Base-by-base conservation (phyloP, 1,139 yeast species). In the Protomyces inundatus region DNA sequence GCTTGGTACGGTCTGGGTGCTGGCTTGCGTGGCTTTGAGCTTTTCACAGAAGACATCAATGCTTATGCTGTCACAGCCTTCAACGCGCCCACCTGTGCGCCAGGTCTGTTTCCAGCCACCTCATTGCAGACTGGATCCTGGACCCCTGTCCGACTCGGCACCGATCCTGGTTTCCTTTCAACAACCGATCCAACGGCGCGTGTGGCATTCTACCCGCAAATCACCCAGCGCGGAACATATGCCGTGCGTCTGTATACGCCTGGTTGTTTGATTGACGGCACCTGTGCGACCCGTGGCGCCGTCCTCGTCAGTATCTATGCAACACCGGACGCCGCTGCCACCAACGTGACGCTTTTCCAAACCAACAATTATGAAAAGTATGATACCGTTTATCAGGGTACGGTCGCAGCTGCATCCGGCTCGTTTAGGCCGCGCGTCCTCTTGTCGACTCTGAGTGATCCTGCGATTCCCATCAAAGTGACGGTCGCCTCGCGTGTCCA, bases 361-460 rank as follows among this genome's bases (percentile, higher is more conserved):
- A 90, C 90, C 65, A 93, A 93, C 73, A 79, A 84, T 51, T 80
- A 84, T 66, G 82, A 85, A 65, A 93, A 95, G 74, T 91, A 88
- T 73, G 98, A 95, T 73, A 79, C 81, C 42, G 73, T 95, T 33
- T 91, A 77, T 72, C 79, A 82, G 59, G 98, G 98, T 0, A 83
- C 83, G 66, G 76, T 91, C 65, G 80, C 82, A 52, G 81, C 84
- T 1, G 74, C 82, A 3, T 74, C 77, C 32, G 75, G 74, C 30
- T 74, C 74, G 10, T 75, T 72, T 57, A 73, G 77, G 46, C 87
- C 86, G n/a, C 77, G 77, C 64, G 80, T 89, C 34, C 80, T 67
- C 9, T 52, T 78, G 3, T 63, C 65, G 40, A 23, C 23, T 23
- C 2, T 23, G 23, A 23, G 23, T 23, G 16, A 16, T 3, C 79